Percentiles rank a stretch among this genome's conserved stretches.
Evolutionary conservation across 2,329 filamentous ascomycete genomes (phyloP).

Genomic region (Emericellopsis atlantica): DNA sequence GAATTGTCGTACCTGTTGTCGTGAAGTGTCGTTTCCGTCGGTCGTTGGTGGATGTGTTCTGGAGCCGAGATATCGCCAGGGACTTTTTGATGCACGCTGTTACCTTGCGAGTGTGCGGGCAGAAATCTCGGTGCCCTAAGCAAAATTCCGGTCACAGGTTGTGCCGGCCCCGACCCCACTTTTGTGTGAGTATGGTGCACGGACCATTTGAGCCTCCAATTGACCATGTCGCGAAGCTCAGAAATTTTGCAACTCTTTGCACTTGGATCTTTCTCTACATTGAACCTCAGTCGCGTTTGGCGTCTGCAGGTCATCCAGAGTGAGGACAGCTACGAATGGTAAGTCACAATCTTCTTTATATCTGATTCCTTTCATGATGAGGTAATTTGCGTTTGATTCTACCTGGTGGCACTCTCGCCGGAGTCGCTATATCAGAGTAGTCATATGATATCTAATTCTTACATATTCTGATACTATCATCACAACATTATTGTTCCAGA

Average conservation of each 20-base stretch:
- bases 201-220: background rate
- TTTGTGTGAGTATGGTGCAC: constrained; percentile 11
- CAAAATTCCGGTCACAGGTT: constrained; percentile 19
- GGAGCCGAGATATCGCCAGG: constrained; percentile 23
- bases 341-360: background rate
- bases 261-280: background rate
- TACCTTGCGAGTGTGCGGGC: constrained; percentile 22
- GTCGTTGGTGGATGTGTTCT: constrained; percentile 22
- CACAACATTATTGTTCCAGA: background rate
- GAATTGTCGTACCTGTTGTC: constrained; percentile 23
- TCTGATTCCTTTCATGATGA: constrained; percentile 55
- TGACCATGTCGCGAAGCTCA: background rate
- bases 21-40: constrained; percentile 18
- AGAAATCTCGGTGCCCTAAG: constrained; percentile 29
- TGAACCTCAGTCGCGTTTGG: background rate
- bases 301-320: background rate
- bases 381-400: constrained; percentile 98
- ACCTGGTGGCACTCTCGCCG: constrained; percentile 76
- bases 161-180: constrained; percentile 7
- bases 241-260: background rate
- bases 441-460: constrained; percentile 86
- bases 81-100: constrained; percentile 26
- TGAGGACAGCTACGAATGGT: background rate
- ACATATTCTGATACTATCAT: constrained; percentile 80
- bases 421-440: constrained; percentile 66